Evolutionary conservation across 345 rosid species (phyloP).

Genomic region (Ceriops zippeliana): DNA sequence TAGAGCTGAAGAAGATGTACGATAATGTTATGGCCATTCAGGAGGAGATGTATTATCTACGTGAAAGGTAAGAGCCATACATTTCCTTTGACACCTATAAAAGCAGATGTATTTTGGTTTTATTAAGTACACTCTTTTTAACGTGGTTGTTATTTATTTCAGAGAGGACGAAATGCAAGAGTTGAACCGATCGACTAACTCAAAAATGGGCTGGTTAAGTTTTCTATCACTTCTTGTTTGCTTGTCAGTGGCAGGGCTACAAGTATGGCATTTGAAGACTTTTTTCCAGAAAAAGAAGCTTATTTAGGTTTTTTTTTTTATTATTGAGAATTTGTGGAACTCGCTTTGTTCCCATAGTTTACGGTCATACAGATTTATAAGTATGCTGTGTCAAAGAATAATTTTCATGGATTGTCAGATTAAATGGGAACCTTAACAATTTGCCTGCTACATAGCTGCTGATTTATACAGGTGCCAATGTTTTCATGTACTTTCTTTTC

Average conservation of each 20-base stretch:
- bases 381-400: slow-evolving; percentile 9
- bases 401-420: not conserved
- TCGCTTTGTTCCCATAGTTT: slow-evolving; percentile 2
- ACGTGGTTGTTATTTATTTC: slow-evolving; percentile 12
- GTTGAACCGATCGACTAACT: slow-evolving; percentile 60
- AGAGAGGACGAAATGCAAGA: slow-evolving; percentile 96
- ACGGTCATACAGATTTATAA: slow-evolving; percentile 7
- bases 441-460: too few relatives aligned
- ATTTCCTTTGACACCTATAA: not conserved
- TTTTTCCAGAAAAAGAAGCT: slow-evolving; percentile 95
- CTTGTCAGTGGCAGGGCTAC: slow-evolving; percentile 83
- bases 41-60: slow-evolving; percentile 79
- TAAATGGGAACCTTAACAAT: too few relatives aligned
- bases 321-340: not conserved
- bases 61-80: slow-evolving; percentile 58
- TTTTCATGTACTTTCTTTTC: too few relatives aligned
- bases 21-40: slow-evolving; percentile 69
- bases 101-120: not conserved
- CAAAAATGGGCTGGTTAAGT: slow-evolving; percentile 79
- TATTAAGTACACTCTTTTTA: not conserved
- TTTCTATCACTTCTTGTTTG: slow-evolving; percentile 66
- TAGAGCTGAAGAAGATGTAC: slow-evolving; percentile 68
- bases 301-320: slow-evolving; percentile 40
- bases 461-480: too few relatives aligned
- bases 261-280: slow-evolving; percentile 81